Evolutionary conservation across 768 basidiomycete genomes (phyloP).

Genomic region (Phylloporus scabripes): DNA sequence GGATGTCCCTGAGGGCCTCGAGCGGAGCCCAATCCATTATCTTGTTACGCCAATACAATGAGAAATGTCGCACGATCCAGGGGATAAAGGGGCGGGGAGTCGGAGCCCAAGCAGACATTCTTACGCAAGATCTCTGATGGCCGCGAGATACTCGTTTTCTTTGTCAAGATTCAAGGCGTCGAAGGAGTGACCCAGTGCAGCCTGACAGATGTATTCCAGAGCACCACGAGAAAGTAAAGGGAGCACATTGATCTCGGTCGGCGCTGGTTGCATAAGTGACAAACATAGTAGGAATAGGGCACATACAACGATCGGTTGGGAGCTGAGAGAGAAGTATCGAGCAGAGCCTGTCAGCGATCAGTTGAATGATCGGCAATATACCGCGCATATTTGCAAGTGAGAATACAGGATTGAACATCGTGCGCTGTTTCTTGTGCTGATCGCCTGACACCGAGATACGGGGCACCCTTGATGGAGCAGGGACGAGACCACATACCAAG

Average conservation of each 20-base stretch:
- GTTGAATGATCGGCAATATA: conserved; percentile 28
- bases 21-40: conserved; percentile 32
- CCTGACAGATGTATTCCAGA: conserved; percentile 34
- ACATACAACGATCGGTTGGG: conserved; percentile 21
- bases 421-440: conserved; percentile 29
- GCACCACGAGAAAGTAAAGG: conserved; percentile 32
- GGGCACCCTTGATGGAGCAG: not conserved
- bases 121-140: conserved; percentile 30
- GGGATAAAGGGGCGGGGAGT: conserved; percentile 29
- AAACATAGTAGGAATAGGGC: not conserved
- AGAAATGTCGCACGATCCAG: conserved; percentile 25
- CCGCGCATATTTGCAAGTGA: conserved; percentile 28
- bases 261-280: conserved; percentile 12
- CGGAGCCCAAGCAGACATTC: conserved; percentile 10
- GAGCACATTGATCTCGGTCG: conserved; percentile 30
- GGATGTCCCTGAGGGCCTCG: conserved; percentile 23
- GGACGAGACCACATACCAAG: conserved; percentile 23
- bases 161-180: conserved; percentile 23
- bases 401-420: conserved; percentile 32
- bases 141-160: conserved; percentile 25
- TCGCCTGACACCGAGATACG: conserved; percentile 18
- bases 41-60: conserved; percentile 29
- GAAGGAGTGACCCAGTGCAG: conserved; percentile 32
- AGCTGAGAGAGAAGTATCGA: conserved; percentile 18
- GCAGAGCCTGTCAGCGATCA: conserved; percentile 28